Percentiles rank a stretch among this genome's conserved stretches.
Evolutionary conservation across 768 basidiomycete genomes (phyloP).

Genomic region (Psilocybe azurescens): DNA sequence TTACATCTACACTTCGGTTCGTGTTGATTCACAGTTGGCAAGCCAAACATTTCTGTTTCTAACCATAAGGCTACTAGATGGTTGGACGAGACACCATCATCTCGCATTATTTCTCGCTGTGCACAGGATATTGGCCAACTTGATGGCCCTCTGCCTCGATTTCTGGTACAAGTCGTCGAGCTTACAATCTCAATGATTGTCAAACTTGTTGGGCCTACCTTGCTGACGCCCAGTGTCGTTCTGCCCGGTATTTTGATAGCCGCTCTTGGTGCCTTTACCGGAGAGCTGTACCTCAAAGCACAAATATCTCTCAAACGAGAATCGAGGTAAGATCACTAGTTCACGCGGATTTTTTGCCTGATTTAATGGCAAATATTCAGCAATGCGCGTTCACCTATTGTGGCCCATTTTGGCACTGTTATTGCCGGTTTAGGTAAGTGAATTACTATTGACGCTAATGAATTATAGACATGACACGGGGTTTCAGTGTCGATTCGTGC

Average conservation of each 20-base stretch:
- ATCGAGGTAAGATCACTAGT: conserved; percentile 41
- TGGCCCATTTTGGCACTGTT: conserved; percentile 48
- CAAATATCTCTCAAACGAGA: conserved; percentile 53
- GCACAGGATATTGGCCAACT: conserved; percentile 68
- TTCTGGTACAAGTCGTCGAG: conserved; percentile 30
- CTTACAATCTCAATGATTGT: conserved; percentile 39
- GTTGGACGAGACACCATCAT: conserved; percentile 47
- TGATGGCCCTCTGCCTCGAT: conserved; percentile 46
- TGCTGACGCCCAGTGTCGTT: conserved; percentile 48
- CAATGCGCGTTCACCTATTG: conserved; percentile 39
- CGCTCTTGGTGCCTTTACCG: conserved; percentile 47
- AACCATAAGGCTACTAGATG: conserved; percentile 37
- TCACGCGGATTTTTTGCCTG: conserved; percentile 10
- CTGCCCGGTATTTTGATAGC: conserved; percentile 46
- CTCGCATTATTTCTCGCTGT: conserved; percentile 66
- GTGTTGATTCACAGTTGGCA: conserved; percentile 4
- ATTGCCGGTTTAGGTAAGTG: conserved; percentile 57
- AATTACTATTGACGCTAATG: background rate
- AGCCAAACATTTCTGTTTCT: background rate
- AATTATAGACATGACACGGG: background rate
- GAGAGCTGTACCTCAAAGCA: conserved; percentile 46
- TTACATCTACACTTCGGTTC: conserved; percentile 65
- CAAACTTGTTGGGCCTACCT: conserved; percentile 46
- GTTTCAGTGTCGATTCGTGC: conserved; percentile 60
- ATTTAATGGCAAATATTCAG: conserved; percentile 11